phyloP scores from a whole-genome alignment of 371 early-diverging fungal species.

The Apophysomyces trapeziformis region DNA sequence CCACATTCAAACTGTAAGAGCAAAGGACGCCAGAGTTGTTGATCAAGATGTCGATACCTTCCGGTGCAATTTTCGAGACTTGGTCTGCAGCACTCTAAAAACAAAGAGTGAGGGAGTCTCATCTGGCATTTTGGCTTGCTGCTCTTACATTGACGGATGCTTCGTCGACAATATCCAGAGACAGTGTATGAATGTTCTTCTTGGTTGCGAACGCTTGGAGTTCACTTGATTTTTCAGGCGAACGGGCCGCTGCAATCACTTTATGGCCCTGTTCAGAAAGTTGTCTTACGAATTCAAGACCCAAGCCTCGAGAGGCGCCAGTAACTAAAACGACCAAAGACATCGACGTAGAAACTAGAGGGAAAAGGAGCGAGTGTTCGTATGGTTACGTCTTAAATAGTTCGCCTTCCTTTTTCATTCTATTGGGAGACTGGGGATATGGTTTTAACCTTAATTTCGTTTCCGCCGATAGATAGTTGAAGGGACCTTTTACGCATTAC shows the following conservation, averaged over 20 bases:
- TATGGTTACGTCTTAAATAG: too few species aligned
- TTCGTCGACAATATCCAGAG: slow-evolving; percentile 18
- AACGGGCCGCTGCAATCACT: slow-evolving; percentile 31
- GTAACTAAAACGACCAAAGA: slow-evolving; percentile 20
- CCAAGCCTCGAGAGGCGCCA: slow-evolving; percentile 34
- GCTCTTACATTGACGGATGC: slow-evolving; percentile 27
- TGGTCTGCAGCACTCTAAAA: slow-evolving; percentile 26
- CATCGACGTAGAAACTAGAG: background rate
- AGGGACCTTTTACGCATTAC: too few species aligned
- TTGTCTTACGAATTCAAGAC: slow-evolving; percentile 34
- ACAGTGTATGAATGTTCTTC: slow-evolving; percentile 19
- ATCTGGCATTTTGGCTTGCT: background rate
- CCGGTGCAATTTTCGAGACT: slow-evolving; percentile 21
- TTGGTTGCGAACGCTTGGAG: slow-evolving; percentile 25
- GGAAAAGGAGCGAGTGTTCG: background rate
- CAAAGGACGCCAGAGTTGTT: slow-evolving; percentile 15
- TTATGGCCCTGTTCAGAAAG: slow-evolving; percentile 13
- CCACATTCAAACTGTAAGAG: background rate
- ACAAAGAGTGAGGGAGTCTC: background rate
- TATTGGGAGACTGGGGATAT: too few species aligned
- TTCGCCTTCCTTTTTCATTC: too few species aligned
- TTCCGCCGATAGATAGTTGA: too few species aligned
- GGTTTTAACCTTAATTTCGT: too few species aligned
- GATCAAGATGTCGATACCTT: slow-evolving; percentile 34
- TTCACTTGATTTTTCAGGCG: slow-evolving; percentile 17